Percentiles rank a stretch among this genome's conserved stretches.
phyloP scores from a whole-genome alignment of 495 filamentous ascomycete genomes.

The Halenospora varia region DNA sequence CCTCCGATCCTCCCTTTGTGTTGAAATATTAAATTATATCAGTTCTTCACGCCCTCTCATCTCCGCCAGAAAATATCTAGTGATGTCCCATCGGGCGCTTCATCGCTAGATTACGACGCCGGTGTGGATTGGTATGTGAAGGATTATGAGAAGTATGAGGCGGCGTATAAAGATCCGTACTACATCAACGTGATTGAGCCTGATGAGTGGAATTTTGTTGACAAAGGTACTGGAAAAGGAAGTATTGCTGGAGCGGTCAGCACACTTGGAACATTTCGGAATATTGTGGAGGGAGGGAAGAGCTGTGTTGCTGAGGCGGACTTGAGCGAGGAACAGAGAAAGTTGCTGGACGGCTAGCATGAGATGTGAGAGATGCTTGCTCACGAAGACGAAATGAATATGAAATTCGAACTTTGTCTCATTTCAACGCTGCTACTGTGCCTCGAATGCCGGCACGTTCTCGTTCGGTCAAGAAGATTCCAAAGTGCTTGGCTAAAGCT shows the following conservation, averaged over 20 bases:
- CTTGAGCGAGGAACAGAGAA: not conserved
- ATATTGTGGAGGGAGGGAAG: not conserved
- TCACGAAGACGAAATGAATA: too few species aligned
- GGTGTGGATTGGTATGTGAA: not conserved
- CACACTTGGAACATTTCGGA: not conserved
- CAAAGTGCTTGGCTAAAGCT: conserved; percentile 53
- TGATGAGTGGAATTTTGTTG: not conserved
- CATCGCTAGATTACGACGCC: not conserved
- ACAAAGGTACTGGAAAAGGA: not conserved
- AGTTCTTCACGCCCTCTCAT: not conserved
- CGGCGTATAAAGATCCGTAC: not conserved
- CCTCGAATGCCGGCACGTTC: conserved; percentile 54
- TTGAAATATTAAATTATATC: not conserved
- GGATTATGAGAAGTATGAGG: not conserved
- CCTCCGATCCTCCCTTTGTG: not conserved
- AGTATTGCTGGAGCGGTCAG: not conserved
- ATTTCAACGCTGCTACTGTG: conserved; percentile 38
- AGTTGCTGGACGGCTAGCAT: not conserved
- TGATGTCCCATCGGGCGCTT: not conserved
- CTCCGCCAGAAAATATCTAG: not conserved
- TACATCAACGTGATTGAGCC: not conserved
- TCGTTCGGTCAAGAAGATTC: conserved; percentile 42
- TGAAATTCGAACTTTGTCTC: too few species aligned
- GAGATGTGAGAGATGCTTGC: not conserved
- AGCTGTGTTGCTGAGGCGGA: not conserved